A percentile compares a stretch with the other conserved stretches of the same genome.
phyloP scores from a whole-genome alignment of 768 basidiomycete species.

The Bullera alba region DNA sequence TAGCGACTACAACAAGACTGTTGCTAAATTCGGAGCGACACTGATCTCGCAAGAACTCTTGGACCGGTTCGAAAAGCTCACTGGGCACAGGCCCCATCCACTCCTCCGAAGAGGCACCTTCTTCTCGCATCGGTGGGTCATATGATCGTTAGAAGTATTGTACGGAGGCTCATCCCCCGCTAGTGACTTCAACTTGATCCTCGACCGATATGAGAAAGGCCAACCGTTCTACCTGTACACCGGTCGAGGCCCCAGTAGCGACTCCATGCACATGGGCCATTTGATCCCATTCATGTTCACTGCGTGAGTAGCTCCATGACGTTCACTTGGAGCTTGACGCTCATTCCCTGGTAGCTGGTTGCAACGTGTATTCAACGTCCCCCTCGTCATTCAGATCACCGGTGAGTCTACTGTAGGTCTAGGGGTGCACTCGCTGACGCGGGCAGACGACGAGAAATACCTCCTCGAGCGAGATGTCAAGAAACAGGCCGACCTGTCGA shows the following conservation, averaged over 20 bases:
- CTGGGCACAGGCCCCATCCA: conserved; percentile 79
- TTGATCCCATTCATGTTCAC: conserved; percentile 97
- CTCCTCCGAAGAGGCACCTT: conserved; percentile 87
- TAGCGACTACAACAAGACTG: conserved; percentile 94
- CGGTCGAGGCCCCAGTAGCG: conserved; percentile 90
- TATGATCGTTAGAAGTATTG: not conserved
- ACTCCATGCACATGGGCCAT: conserved; percentile 95
- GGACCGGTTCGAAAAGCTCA: conserved; percentile 81
- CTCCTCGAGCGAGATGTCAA: conserved; percentile 74
- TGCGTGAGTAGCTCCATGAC: conserved; percentile 56
- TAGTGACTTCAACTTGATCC: conserved; percentile 86
- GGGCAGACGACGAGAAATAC: conserved; percentile 95
- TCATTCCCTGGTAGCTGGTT: conserved; percentile 63
- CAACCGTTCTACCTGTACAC: conserved; percentile 99
- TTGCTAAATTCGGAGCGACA: conserved; percentile 88
- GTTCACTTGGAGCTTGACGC: not conserved
- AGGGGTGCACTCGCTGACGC: conserved; percentile 2
- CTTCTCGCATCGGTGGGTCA: conserved; percentile 85
- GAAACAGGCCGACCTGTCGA: conserved; percentile 37
- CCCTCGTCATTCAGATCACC: conserved; percentile 90
- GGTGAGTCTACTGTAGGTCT: conserved; percentile 55
- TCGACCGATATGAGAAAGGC: conserved; percentile 90
- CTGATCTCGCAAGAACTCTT: conserved; percentile 68
- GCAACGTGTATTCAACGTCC: conserved; percentile 90
- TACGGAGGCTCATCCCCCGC: conserved; percentile 3